Base-by-base conservation (phyloP, 1,139 yeast genomes). In the Geotrichum europaeum region DNA sequence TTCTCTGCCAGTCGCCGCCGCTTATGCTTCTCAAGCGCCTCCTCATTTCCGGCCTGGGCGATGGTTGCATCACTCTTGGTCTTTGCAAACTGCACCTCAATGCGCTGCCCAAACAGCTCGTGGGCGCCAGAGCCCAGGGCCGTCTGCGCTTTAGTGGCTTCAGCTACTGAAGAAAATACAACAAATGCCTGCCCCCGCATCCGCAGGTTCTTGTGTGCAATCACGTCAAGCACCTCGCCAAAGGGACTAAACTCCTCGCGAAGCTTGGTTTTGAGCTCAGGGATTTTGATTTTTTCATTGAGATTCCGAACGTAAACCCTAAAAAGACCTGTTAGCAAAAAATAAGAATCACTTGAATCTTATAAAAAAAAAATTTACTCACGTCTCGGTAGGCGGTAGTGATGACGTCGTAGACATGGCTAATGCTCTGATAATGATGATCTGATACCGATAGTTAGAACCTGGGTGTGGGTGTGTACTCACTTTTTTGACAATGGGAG, bases 161-260 rank as follows among this genome's bases (percentile, higher is more conserved):
- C 68, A 2, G 75, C 75, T 1, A 70, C 67, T 24, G 73, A 70
- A 3, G 75, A 78, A 65, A 84, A 85, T 0, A 92, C 86, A 6
- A 94, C 79, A 72, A 91, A 94, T 1, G 97, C 97, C 72, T 91
- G 97, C 1, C 97, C 97, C 61, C 85, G 79, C 81, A 88, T 79
- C 62, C 79, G 80, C 32, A 88, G 69, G 67, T 84, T 86, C 65
- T 80, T 80, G 64, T 84, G 85, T 0, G 91, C 84, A 1, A 83
- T 78, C 7, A 90, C 74, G 51, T 81, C 83, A 13, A 79, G 65
- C 0, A 87, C 77, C 0, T 75, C 70, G 0, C 89, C 87, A 70
- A 78, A 83, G 18, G 76, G 70, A 2, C 71, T 69, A 55, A 86
- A 85, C 1, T 78, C 64, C 2, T 72, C 69, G 4, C 66, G 64